These are phyloP conservation scores for Trametes sanguinea DNA, from an alignment of 768 basidiomycete genomes.

Conservation along the genomic window DNA sequence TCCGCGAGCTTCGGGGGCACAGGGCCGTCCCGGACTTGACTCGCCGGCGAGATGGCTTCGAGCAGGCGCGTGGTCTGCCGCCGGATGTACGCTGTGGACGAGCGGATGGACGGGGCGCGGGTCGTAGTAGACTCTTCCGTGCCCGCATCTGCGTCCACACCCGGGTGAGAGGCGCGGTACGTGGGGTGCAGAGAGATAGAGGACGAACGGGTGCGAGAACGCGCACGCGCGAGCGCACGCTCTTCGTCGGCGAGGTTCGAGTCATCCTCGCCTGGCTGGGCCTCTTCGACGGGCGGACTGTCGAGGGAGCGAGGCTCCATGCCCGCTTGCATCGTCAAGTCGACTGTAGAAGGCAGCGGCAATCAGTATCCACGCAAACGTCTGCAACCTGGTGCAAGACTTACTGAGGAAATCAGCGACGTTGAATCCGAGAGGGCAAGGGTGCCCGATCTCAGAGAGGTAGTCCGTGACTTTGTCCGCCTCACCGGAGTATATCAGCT, in stretches of 20 bases:
- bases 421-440: constrained; percentile 93
- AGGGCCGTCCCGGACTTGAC: constrained; percentile 35
- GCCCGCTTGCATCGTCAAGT: constrained; percentile 46
- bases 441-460: constrained; percentile 73
- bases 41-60: constrained; percentile 50
- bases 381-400: not conserved
- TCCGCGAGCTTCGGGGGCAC: constrained; percentile 61
- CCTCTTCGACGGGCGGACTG: constrained; percentile 31
- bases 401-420: constrained; percentile 94
- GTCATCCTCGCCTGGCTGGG: constrained; percentile 38
- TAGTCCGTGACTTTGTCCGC: constrained; percentile 76
- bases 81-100: constrained; percentile 56
- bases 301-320: constrained; percentile 39
- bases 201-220: constrained; percentile 30
- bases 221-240: constrained; percentile 54
- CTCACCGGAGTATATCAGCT: constrained; percentile 82
- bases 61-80: constrained; percentile 75
- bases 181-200: constrained; percentile 43
- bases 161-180: constrained; percentile 34
- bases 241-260: constrained; percentile 68
- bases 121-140: constrained; percentile 57
- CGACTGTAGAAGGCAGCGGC: constrained; percentile 31
- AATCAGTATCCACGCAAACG: constrained; percentile 6
- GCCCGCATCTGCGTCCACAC: constrained; percentile 20
- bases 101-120: constrained; percentile 44